Evolutionary conservation across 78 protist genomes (phyloP).

Genomic region (Dictyostelium firmibasis): DNA sequence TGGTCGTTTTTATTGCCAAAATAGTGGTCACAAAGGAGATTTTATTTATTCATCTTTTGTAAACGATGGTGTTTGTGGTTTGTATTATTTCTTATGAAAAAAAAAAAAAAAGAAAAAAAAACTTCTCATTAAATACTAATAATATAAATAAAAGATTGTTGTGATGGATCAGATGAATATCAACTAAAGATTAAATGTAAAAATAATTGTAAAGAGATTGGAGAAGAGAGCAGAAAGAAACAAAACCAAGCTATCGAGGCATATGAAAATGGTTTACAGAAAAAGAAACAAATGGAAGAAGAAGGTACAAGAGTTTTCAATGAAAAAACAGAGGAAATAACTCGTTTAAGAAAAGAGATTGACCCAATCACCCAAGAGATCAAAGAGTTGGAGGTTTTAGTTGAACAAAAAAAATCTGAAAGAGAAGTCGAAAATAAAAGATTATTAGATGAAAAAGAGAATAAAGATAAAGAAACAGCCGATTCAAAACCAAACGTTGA

Average conservation of each 20-base stretch:
- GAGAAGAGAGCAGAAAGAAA: conserved; percentile 15
- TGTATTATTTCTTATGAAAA: background rate
- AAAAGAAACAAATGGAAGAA: conserved; percentile 36
- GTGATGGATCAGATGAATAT: conserved; percentile 86
- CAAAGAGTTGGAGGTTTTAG: conserved; percentile 34
- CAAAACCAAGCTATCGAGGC: background rate
- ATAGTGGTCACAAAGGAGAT: conserved; percentile 52
- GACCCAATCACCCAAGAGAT: conserved; percentile 41
- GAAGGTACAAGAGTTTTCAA: conserved; percentile 1
- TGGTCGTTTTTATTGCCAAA: conserved; percentile 81
- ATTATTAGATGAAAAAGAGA: conserved; percentile 10
- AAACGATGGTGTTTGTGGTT: conserved; percentile 91
- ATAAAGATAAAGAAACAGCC: background rate
- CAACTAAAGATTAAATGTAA: conserved; percentile 9
- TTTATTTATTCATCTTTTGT: conserved; percentile 78
- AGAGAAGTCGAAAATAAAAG: conserved; percentile 11
- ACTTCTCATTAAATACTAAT: background rate
- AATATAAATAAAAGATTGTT: conserved; percentile 56
- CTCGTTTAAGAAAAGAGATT: conserved; percentile 25
- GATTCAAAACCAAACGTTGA: background rate
- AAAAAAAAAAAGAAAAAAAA: background rate
- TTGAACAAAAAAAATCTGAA: conserved; percentile 19
- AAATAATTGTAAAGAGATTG: conserved; percentile 46
- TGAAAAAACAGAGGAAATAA: background rate
- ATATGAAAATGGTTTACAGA: conserved; percentile 31